phyloP scores from a whole-genome alignment of 148 eudicot genomes.

The Cornus kousa region DNA sequence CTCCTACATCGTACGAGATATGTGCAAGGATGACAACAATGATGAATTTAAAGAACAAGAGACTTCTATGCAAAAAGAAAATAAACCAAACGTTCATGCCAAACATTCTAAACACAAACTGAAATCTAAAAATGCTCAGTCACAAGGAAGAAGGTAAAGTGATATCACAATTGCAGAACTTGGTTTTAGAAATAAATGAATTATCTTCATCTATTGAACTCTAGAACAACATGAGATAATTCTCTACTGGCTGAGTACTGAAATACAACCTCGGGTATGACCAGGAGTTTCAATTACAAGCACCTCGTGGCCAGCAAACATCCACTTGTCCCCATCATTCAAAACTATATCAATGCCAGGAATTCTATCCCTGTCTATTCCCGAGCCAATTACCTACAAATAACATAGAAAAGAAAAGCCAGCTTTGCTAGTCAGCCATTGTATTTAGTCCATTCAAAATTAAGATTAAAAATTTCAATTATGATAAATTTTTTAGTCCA shows the following conservation, averaged over 20 bases:
- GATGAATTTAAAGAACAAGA: too few species aligned
- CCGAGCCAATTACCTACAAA: constrained; percentile 81
- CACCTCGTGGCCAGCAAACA: constrained; percentile 94
- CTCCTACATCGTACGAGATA: too few species aligned
- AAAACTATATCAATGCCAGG: constrained; percentile 84
- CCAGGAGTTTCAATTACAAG: constrained; percentile 81
- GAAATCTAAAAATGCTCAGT: neutral
- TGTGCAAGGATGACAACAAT: too few species aligned
- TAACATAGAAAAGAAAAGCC: neutral
- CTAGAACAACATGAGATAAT: neutral
- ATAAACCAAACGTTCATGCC: neutral
- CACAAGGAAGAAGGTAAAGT: neutral
- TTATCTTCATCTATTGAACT: neutral
- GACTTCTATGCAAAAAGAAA: neutral
- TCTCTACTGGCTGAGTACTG: neutral
- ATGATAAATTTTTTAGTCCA: neutral
- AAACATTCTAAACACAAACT: too few species aligned
- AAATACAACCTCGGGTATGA: constrained; percentile 63
- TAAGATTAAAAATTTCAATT: neutral
- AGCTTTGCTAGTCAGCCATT: too few species aligned
- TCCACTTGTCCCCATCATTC: constrained; percentile 88
- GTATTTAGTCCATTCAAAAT: neutral
- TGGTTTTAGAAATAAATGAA: neutral
- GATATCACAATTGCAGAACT: neutral
- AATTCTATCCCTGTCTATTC: constrained; percentile 66